Evolutionary conservation across 305 asterid species (phyloP).

Genomic region (Solanum hybrid): DNA sequence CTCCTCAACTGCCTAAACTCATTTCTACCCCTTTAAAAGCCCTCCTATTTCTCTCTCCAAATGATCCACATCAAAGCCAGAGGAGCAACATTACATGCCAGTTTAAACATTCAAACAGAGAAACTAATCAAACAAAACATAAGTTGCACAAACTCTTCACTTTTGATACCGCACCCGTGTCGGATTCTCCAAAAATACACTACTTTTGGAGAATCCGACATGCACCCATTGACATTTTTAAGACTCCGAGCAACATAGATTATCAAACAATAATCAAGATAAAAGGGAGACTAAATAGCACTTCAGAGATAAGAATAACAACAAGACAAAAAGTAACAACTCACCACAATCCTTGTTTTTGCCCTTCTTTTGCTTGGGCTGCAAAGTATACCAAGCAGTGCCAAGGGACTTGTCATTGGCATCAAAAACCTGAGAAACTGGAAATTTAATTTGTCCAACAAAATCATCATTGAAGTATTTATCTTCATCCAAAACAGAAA

Average conservation of each 20-base stretch:
- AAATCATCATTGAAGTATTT: constrained; percentile 85
- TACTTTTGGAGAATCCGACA: not conserved
- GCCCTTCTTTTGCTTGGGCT: constrained; percentile 68
- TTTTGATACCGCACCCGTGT: not conserved
- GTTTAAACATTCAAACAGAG: not conserved
- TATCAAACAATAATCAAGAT: not conserved
- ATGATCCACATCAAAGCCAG: not conserved
- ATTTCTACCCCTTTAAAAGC: not conserved
- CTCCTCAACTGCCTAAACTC: not conserved
- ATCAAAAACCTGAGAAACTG: constrained; percentile 58
- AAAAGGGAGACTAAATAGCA: not conserved
- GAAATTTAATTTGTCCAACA: constrained; percentile 76
- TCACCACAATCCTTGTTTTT: constrained; percentile 85
- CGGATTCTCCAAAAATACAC: not conserved
- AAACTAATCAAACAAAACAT: not conserved
- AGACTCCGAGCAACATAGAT: not conserved
- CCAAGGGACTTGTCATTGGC: constrained; percentile 71
- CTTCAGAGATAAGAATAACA: not conserved
- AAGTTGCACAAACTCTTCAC: not conserved
- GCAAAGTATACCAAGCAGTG: constrained; percentile 81
- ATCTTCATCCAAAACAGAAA: constrained; percentile 81
- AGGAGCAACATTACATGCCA: not conserved
- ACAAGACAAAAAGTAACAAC: not conserved
- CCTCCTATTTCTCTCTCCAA: not conserved
- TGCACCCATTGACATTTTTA: not conserved